Evolutionary conservation across 805 yeast species (phyloP), one percentile per base, ranked within the genome.

Genomic region (Clavispora santaluciae): DNA sequence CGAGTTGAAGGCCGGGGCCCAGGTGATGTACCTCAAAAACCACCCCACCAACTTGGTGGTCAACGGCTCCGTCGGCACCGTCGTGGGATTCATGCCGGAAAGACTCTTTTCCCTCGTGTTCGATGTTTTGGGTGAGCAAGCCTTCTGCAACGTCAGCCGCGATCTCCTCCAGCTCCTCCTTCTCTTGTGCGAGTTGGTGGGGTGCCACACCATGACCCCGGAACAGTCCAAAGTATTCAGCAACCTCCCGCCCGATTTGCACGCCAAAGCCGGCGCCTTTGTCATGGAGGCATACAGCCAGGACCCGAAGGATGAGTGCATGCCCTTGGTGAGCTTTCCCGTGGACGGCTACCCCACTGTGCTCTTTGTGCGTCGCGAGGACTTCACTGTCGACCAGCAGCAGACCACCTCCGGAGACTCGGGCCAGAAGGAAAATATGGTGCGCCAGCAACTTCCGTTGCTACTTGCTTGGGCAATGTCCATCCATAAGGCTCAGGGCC

Each of bases 391-490:
- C 0, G 72, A 54, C 54, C 57, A 41, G 21, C 44, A 45, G 67
- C 74, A 16, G 7, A 20, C 23, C 12, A 36, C 22, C 6, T 25
- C 38, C 16, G 28, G 9, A 10, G 39, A 23, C 3, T 23, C 26
- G 21, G 42, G 38, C 17, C 36, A 37, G 10, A 22, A 41, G 5
- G 31, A 28, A 20, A 9, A 28, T 11, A 22, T 47, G 31, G 40
- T 37, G 12, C 40, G 55, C 13, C 45, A 39, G 13, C 99, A 93
- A 56, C 51, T 93, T 2, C 99, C 99, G 0, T 64, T 93, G 39
- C 81, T 91, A 52, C 66, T 90, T n/a, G 95, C 99, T 0, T 93
- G 98, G 97, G 89, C 99, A 0, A 63, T 93, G 33, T 89, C 97
- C 0, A 90, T 93, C 34, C 99, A 93, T 59, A 91, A 93, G 64